phyloP scores from a whole-genome alignment of 1,284 basidiomycete species.

The Inonotus hispidus region DNA sequence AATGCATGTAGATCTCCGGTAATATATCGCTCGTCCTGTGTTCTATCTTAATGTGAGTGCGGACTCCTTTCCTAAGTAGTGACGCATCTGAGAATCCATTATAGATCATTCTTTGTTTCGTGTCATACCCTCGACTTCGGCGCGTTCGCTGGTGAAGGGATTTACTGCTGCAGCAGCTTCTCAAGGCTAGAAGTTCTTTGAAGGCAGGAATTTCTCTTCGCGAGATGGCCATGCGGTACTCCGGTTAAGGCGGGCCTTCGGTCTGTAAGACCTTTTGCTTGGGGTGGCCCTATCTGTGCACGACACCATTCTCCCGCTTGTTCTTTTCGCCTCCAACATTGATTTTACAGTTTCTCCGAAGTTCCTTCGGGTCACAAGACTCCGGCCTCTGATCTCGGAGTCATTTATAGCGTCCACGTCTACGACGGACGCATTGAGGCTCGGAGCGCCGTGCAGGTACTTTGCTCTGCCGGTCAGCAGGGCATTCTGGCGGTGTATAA shows the following conservation, averaged over 20 bases:
- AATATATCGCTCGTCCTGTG: background rate
- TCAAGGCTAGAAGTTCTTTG: background rate
- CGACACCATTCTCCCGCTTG: background rate
- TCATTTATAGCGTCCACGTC: background rate
- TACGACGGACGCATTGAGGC: background rate
- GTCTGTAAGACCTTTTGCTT: background rate
- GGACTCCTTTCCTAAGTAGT: background rate
- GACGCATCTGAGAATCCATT: background rate
- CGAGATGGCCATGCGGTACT: background rate
- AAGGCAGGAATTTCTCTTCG: background rate
- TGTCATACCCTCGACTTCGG: background rate
- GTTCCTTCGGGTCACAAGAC: background rate
- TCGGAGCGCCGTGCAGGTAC: background rate
- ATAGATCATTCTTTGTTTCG: background rate
- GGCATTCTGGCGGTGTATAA: background rate
- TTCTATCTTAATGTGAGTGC: background rate
- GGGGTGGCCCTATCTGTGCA: background rate
- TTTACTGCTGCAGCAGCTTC: background rate
- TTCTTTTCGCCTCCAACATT: background rate
- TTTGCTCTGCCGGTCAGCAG: background rate
- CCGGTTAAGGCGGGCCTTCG: background rate
- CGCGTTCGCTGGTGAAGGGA: background rate
- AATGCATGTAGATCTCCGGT: background rate
- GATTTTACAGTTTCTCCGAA: background rate
- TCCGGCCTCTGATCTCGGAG: background rate